These are phyloP conservation scores for Thuidium tamariscinum DNA, from an alignment of 225 moss, liverwort and hornwort genomes.

Conservation along the genomic window DNA sequence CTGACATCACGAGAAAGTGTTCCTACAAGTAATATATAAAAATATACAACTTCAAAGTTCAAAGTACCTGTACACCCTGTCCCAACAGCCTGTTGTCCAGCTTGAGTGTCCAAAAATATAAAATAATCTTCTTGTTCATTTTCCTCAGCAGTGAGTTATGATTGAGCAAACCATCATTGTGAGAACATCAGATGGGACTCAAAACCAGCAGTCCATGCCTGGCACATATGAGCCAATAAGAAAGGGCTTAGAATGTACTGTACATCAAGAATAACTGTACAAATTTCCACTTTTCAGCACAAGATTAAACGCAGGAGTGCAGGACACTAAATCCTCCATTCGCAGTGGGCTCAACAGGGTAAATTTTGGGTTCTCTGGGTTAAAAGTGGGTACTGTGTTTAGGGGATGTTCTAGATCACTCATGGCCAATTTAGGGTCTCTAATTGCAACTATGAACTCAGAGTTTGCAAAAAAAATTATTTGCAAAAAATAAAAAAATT, in stretches of 20 bases:
- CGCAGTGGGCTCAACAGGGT: too few relatives aligned
- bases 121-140: not conserved
- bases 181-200: constrained; percentile 10
- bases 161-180: constrained; percentile 18
- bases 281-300: not conserved
- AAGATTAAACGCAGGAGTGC: too few relatives aligned
- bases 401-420: too few relatives aligned
- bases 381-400: too few relatives aligned
- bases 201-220: not conserved
- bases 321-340: too few relatives aligned
- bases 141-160: constrained; percentile 10
- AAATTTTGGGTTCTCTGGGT: too few relatives aligned
- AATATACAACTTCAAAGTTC: too few relatives aligned
- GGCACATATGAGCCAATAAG: not conserved
- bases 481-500: too few relatives aligned
- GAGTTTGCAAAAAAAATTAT: too few relatives aligned
- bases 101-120: not conserved
- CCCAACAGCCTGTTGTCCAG: not conserved
- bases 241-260: not conserved
- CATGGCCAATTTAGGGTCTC: too few relatives aligned
- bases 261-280: constrained; percentile 6
- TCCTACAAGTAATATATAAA: not conserved
- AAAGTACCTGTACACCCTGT: not conserved
- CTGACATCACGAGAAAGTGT: not conserved
- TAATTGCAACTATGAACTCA: too few relatives aligned